Percentiles rank a stretch among this genome's conserved stretches.
phyloP scores from a whole-genome alignment of 2,329 filamentous ascomycete genomes.

The Colletotrichum lini region DNA sequence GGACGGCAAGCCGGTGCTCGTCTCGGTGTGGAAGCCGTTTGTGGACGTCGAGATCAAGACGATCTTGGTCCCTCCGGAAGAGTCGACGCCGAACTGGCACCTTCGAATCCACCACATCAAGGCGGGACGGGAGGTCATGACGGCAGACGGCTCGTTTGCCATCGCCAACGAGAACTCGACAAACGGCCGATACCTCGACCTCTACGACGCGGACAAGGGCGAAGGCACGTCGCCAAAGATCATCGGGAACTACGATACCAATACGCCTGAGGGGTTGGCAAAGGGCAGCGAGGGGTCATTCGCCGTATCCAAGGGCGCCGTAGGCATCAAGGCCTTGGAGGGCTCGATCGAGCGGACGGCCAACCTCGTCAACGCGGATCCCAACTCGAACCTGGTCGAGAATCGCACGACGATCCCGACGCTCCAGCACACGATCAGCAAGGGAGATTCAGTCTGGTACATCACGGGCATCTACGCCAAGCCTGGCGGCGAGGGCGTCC shows the following conservation, averaged over 20 bases:
- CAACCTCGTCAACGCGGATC: conserved; percentile 80
- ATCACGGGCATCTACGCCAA: conserved; percentile 80
- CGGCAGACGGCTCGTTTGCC: conserved; percentile 82
- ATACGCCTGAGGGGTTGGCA: conserved; percentile 67
- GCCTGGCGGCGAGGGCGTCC: conserved; percentile 68
- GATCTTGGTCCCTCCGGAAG: conserved; percentile 73
- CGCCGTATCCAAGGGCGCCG: conserved; percentile 69
- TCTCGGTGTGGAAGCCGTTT: conserved; percentile 80
- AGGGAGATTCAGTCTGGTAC: conserved; percentile 75
- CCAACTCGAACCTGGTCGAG: conserved; percentile 84
- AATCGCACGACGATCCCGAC: conserved; percentile 80
- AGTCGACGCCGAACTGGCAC: conserved; percentile 77
- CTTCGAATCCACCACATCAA: conserved; percentile 74
- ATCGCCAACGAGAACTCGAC: conserved; percentile 68
- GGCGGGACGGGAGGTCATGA: conserved; percentile 74
- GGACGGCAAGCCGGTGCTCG: conserved; percentile 70
- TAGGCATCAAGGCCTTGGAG: conserved; percentile 71
- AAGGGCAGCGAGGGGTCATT: conserved; percentile 68
- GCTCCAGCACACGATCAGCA: conserved; percentile 72
- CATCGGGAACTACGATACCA: conserved; percentile 73
- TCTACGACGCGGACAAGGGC: conserved; percentile 56
- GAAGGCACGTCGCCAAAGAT: conserved; percentile 70
- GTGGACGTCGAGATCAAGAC: conserved; percentile 76
- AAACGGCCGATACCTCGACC: conserved; percentile 65
- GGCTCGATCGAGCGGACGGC: conserved; percentile 66